A percentile compares a stretch with the other conserved stretches of the same genome.
phyloP scores from a whole-genome alignment of 306 rosid genomes.

The Dalbergia oliveri region DNA sequence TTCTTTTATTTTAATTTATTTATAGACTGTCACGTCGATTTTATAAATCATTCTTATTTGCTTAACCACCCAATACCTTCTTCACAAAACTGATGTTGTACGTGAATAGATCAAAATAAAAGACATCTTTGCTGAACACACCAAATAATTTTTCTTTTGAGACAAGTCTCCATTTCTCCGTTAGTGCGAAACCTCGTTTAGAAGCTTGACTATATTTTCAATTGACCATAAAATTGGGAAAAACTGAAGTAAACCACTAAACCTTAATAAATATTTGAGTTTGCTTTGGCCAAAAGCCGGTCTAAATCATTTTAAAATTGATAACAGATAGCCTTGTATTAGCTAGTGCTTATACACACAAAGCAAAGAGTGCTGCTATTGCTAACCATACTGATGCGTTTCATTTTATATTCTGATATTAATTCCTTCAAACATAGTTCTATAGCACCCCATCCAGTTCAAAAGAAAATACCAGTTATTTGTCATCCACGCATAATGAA shows the following conservation, averaged over 20 bases:
- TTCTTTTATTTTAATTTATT: too few relatives aligned
- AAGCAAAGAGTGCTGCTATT: background rate
- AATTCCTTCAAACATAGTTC: slow-evolving; percentile 2
- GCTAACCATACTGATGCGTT: background rate
- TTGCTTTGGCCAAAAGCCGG: background rate
- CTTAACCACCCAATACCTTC: too few relatives aligned
- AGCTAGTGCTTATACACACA: background rate
- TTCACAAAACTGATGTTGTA: too few relatives aligned
- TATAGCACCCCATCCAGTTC: background rate
- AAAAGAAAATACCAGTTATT: background rate
- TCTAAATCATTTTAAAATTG: background rate
- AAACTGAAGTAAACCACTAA: background rate
- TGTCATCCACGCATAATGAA: slow-evolving; percentile 11
- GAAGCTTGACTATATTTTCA: too few relatives aligned
- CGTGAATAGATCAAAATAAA: too few relatives aligned
- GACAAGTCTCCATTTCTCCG: too few relatives aligned
- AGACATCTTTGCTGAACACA: too few relatives aligned
- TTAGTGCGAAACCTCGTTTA: too few relatives aligned
- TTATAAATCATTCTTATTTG: too few relatives aligned
- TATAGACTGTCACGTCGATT: too few relatives aligned
- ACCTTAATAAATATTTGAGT: background rate
- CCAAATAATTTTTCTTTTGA: too few relatives aligned
- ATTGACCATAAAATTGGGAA: too few relatives aligned
- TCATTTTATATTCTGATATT: background rate
- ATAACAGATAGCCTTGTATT: background rate